Conservation (phyloP, 768 basidiomycete genomes). For the Xerocomus brunneocitrinus region DNA sequence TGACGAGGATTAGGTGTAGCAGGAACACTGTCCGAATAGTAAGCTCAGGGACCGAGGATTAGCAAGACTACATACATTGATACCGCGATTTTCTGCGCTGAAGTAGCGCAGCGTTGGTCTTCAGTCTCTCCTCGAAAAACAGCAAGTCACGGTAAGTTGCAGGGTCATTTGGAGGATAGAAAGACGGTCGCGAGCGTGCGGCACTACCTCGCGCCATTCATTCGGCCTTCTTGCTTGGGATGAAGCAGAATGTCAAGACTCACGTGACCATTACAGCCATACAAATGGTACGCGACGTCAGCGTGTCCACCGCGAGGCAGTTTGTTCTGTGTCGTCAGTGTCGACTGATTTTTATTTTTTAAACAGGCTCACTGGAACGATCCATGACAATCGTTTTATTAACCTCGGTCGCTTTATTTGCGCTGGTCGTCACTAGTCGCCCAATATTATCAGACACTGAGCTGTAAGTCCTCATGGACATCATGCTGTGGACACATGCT, state of each 20-base stretch:
- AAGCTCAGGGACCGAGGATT: slow-evolving; percentile 11
- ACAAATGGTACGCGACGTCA: slow-evolving; percentile 25
- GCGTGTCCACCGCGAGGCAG: slow-evolving; percentile 24
- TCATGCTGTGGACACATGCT: slow-evolving; percentile 12
- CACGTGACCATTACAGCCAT: slow-evolving; percentile 20
- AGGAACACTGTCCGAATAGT: slow-evolving; percentile 60
- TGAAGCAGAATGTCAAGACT: not conserved
- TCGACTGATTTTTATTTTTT: slow-evolving; percentile 4
- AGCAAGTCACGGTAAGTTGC: slow-evolving; percentile 85
- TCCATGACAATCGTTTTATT: slow-evolving; percentile 37
- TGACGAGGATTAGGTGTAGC: slow-evolving; percentile 58
- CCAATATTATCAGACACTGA: slow-evolving; percentile 31
- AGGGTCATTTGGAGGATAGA: slow-evolving; percentile 64
- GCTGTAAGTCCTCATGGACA: slow-evolving; percentile 24
- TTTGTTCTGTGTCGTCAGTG: slow-evolving; percentile 14
- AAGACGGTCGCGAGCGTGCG: slow-evolving; percentile 33
- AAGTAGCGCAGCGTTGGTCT: slow-evolving; percentile 81
- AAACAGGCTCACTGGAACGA: not conserved
- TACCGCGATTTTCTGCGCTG: slow-evolving; percentile 78
- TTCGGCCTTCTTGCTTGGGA: not conserved
- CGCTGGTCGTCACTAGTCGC: slow-evolving; percentile 42
- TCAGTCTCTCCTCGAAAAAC: slow-evolving; percentile 93
- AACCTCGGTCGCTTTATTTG: slow-evolving; percentile 37
- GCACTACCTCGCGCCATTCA: slow-evolving; percentile 25
- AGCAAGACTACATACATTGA: slow-evolving; percentile 52